Conservation (phyloP, 805 yeast species). For the Barnettozyma botsteinii region DNA sequence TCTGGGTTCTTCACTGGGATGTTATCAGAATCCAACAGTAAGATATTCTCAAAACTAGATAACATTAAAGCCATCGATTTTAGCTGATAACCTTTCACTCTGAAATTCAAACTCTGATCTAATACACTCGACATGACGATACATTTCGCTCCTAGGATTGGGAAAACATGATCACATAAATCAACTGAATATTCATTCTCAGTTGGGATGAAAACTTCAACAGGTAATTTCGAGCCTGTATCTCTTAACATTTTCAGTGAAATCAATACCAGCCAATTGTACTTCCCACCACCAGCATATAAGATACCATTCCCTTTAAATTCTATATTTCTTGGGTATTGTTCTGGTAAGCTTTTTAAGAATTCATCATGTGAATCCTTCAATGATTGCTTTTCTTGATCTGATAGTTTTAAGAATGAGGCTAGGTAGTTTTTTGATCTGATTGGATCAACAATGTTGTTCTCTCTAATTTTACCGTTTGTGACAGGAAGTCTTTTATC, state of each 20-base stretch:
- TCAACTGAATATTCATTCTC: constrained; percentile 65
- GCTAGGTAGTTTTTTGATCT: constrained; percentile 21
- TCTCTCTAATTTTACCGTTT: constrained; percentile 24
- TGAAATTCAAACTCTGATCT: constrained; percentile 33
- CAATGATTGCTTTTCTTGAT: constrained; percentile 13
- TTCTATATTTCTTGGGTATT: constrained; percentile 32
- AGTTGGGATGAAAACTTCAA: constrained; percentile 77
- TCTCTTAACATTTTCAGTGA: constrained; percentile 52
- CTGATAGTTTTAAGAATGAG: constrained; percentile 15
- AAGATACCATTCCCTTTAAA: constrained; percentile 57
- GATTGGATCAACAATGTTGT: constrained; percentile 19
- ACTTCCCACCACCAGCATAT: constrained; percentile 70
- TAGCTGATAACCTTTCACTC: constrained; percentile 54
- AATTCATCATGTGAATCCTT: constrained; percentile 19
- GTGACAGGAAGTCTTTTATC: constrained; percentile 21
- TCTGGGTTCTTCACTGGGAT: constrained; percentile 49
- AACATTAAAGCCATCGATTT: constrained; percentile 69
- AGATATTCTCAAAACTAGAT: constrained; percentile 71
- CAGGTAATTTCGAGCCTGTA: constrained; percentile 63
- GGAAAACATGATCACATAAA: constrained; percentile 60
- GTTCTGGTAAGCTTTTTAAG: constrained; percentile 32
- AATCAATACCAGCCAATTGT: constrained; percentile 55
- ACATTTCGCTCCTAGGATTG: constrained; percentile 62
- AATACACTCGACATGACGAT: constrained; percentile 43
- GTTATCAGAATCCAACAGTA: constrained; percentile 74